These are phyloP conservation scores for Myriosclerotinia scirpicola DNA, from an alignment of 2,329 filamentous ascomycete genomes.

Conservation along the genomic window DNA sequence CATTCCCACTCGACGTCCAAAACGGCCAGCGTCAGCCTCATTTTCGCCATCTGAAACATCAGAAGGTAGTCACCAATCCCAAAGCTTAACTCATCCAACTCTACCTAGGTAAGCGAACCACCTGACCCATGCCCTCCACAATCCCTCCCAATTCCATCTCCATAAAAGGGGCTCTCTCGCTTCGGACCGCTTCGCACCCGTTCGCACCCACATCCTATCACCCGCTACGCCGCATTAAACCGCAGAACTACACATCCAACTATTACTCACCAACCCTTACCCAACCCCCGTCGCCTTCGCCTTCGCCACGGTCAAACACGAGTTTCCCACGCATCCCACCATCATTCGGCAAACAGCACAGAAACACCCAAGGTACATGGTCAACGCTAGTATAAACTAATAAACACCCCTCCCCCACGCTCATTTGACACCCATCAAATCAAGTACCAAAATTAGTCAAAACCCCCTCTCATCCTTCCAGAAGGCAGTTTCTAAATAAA, in stretches of 20 bases:
- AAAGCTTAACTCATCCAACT: background rate
- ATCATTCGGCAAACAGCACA: too few relatives aligned
- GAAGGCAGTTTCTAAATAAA: background rate
- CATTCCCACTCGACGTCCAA: background rate
- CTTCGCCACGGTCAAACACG: conserved; percentile 11
- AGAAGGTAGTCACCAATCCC: background rate
- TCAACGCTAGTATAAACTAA: too few relatives aligned
- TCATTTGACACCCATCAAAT: background rate
- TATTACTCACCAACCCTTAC: background rate
- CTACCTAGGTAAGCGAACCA: background rate
- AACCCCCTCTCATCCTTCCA: background rate
- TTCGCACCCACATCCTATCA: background rate
- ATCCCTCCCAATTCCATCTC: background rate
- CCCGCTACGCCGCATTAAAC: background rate
- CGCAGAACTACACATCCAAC: background rate
- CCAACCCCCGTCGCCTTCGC: background rate
- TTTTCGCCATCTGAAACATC: background rate
- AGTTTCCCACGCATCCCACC: background rate
- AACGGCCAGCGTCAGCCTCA: background rate
- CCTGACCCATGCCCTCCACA: background rate
- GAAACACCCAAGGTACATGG: background rate
- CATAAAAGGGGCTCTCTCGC: background rate
- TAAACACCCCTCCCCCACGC: background rate
- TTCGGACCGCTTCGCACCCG: conserved; percentile 5
- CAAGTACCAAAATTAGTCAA: background rate